phyloP scores from a whole-genome alignment of 225 moss, liverwort and hornwort genomes.

The Physcomitrellopsis africana region DNA sequence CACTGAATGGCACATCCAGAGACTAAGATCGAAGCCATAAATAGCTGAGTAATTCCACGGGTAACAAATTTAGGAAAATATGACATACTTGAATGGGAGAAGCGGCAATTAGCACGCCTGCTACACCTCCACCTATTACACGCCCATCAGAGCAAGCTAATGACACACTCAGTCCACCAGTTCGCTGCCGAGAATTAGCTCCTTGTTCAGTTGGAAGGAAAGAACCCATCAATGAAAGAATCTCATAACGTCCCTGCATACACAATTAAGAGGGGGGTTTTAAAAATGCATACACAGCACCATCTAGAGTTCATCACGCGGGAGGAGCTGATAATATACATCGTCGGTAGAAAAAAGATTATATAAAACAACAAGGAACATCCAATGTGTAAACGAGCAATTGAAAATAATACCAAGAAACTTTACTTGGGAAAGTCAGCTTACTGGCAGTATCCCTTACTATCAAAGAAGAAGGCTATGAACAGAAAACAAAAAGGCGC shows the following conservation, averaged over 20 bases:
- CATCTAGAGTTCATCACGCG: too few relatives aligned
- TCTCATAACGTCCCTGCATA: slow-evolving; percentile 73
- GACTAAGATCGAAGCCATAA: not conserved
- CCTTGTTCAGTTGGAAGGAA: slow-evolving; percentile 65
- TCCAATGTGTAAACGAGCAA: too few relatives aligned
- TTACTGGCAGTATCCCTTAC: not conserved
- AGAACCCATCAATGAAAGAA: slow-evolving; percentile 72
- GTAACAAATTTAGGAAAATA: not conserved
- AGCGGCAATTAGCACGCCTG: slow-evolving; percentile 72
- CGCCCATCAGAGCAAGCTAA: slow-evolving; percentile 69
- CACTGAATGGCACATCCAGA: not conserved
- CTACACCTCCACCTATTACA: slow-evolving; percentile 78
- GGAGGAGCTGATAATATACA: not conserved
- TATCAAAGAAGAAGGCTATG: not conserved
- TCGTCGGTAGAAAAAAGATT: too few relatives aligned
- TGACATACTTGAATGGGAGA: slow-evolving; percentile 71
- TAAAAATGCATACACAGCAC: not conserved
- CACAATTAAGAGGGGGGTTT: not conserved
- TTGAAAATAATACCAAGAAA: not conserved
- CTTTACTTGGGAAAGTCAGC: not conserved
- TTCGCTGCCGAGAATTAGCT: slow-evolving; percentile 58
- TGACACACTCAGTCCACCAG: slow-evolving; percentile 72
- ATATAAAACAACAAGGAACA: too few relatives aligned
- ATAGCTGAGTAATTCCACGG: not conserved
- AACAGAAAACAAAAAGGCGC: not conserved